Percentiles rank a stretch among this genome's conserved stretches.
Evolutionary conservation across 257 asterid genomes (phyloP).

Genomic region (Gynochthodes officinalis): DNA sequence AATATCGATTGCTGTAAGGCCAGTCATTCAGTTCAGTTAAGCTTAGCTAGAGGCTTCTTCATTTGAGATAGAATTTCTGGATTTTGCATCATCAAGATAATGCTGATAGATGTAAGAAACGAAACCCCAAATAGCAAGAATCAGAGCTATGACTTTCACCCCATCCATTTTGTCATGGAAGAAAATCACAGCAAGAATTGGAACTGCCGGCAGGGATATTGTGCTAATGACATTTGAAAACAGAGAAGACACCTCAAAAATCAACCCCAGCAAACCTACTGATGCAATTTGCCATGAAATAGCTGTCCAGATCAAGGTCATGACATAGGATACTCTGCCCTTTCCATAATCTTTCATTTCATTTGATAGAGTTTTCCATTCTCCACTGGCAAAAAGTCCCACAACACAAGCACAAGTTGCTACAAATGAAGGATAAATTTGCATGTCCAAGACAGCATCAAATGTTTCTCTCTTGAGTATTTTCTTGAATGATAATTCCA

Average conservation of each 20-base stretch:
- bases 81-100: conserved; percentile 38
- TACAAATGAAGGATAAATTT: conserved; percentile 21
- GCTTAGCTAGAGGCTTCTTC: neutral
- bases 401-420: conserved; percentile 30
- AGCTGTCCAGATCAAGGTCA: conserved; percentile 40
- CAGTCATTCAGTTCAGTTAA: neutral
- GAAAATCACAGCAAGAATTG: conserved; percentile 38
- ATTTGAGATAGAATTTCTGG: conserved; percentile 7
- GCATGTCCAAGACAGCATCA: conserved; percentile 27
- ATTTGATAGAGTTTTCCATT: conserved; percentile 17
- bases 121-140: conserved; percentile 44
- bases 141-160: conserved; percentile 29
- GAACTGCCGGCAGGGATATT: conserved; percentile 26
- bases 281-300: conserved; percentile 34
- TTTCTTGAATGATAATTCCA: conserved; percentile 29
- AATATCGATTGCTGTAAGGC: no score
- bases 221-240: conserved; percentile 39
- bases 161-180: conserved; percentile 44
- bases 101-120: conserved; percentile 36
- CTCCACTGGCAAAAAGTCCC: conserved; percentile 39
- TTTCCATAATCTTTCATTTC: conserved; percentile 23
- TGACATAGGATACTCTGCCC: conserved; percentile 29
- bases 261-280: conserved; percentile 33
- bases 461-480: conserved; percentile 27
- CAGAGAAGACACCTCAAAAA: conserved; percentile 38